Base-by-base conservation (phyloP, 768 basidiomycete species). In the Hypholoma sublateritium region DNA sequence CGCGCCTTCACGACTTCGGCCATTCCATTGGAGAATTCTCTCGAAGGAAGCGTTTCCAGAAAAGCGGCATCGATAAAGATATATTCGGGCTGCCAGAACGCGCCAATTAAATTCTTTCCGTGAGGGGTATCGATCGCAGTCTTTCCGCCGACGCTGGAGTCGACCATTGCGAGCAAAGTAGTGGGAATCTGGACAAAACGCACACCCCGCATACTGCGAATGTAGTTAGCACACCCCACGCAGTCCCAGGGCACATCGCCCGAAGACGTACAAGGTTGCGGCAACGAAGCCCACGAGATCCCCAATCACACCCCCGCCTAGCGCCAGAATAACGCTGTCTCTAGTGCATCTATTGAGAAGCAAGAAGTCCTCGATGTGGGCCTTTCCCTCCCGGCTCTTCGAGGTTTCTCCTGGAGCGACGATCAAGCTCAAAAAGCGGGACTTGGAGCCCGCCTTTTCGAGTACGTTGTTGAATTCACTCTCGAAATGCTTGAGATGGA, bases 21-120 rank as follows among this genome's bases (percentile, higher is more conserved):
- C 90, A 99, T 96, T 36, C 97, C 96, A 66, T 98, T 98, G n/a
- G 93, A 91, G 59, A 98, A 93, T 70, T 98, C 97, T 53, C 96
- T 81, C 32, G 85, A 72, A 0, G 95, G 95, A 2, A 99, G 85
- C 1, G 93, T 95, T 67, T 95, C 93, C 55, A 99, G 83, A 80
- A 97, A 96, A 1, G 95, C 90, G 22, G 92, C 89, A 69, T 99
- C 97, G 62, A 98, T 96, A 74, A 99, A 99, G 68, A 98, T 89
- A 77, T 89, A 98, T 65, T 91, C 85, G 0, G 97, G 97, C 72
- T 98, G 96, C 93, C 94, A 95, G 79, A 98, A 99, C 4, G 96
- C 91, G 57, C 97, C 97, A 62, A 99, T 93, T 62, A 98, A 83
- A 73, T 99, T 99, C 77, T 99, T 99, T 54, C 97, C 97, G 61